Evolutionary conservation across 208 protist genomes (phyloP), one percentile per base, ranked within the genome.

Genomic region (Phytomonas sp.): DNA sequence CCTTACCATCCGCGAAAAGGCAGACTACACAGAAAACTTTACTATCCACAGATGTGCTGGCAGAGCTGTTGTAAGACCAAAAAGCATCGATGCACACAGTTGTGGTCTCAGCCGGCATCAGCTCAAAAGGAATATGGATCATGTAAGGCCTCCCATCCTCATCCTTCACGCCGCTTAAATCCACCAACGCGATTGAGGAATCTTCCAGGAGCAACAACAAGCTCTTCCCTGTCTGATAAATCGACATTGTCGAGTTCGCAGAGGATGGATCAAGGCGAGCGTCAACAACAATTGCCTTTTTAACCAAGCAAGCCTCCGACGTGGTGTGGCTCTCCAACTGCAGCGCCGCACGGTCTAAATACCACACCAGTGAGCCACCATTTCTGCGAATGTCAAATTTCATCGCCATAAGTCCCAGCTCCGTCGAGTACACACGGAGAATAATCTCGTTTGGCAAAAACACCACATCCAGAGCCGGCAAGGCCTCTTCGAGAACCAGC

Each of bases 191-290:
- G 14, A 94, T 78, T 0, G 84, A 87, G 32, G 71, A 77, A 69
- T 94, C 81, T 37, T 85, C 80, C n/a, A 94, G 74, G 60, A 91
- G 77, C 34, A 91, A 67, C 60, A 92, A 37, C 60, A 94, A 67
- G 63, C 84, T 83, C 74, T 84, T 87, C 69, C 89, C 89, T 52
- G 86, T 79, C 64, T 79, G 82, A 60, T 78, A 60, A 32, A 92
- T 67, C 59, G 68, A 68, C 60, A 88, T 77, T 29, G 71, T 67
- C 66, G 65, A 74, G 23, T 76, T 76, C 62, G 74, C 72, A 0
- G 68, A 66, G 23, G 75, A 81, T 30, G 72, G 77, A 60, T 82
- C 76, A 29, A 92, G 73, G 29, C 79, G 79, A 29, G 84, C 86
- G 29, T 92, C 81, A 19, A 91, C 83, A n/a, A 94, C 76, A 42